Conservation (phyloP, 1,284 basidiomycete genomes). For the Cerioporus squamosus region DNA sequence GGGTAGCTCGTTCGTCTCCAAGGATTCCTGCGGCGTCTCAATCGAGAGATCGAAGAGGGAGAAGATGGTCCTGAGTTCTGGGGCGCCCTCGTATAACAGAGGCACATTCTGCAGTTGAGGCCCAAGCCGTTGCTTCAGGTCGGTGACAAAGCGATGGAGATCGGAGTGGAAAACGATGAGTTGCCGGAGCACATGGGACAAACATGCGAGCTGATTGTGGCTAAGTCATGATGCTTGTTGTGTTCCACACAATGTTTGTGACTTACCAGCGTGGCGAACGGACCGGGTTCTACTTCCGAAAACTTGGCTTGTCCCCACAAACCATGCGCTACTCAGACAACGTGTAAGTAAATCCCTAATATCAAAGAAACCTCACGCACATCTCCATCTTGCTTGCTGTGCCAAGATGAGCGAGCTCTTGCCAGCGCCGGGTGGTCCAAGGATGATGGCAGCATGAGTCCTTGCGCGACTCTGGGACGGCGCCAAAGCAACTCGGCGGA, state of each 20-base stretch:
- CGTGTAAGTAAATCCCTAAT: background rate
- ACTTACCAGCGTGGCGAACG: slow-evolving; percentile 66
- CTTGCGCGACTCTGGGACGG: slow-evolving; percentile 46
- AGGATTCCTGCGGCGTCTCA: slow-evolving; percentile 54
- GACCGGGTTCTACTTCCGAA: slow-evolving; percentile 62
- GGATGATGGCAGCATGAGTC: slow-evolving; percentile 64
- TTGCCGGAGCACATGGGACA: slow-evolving; percentile 71
- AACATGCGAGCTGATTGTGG: slow-evolving; percentile 57
- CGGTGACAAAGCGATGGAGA: slow-evolving; percentile 64
- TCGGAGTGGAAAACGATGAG: slow-evolving; percentile 74
- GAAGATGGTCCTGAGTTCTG: slow-evolving; percentile 67
- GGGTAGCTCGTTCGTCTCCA: slow-evolving; percentile 62
- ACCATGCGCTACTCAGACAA: slow-evolving; percentile 54
- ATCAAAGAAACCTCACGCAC: slow-evolving; percentile 40
- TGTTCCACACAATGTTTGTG: background rate
- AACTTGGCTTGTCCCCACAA: slow-evolving; percentile 79
- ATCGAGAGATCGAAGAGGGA: slow-evolving; percentile 55
- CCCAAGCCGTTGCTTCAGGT: slow-evolving; percentile 60
- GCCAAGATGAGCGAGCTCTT: slow-evolving; percentile 72
- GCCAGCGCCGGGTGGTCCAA: slow-evolving; percentile 69
- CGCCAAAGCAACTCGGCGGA: slow-evolving; percentile 48
- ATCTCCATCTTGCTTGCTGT: slow-evolving; percentile 72
- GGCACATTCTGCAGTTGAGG: slow-evolving; percentile 71
- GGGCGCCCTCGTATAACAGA: slow-evolving; percentile 68
- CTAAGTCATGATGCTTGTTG: no score